Evolutionary conservation across 495 filamentous ascomycete genomes (phyloP).

Genomic region (Daldinia concentrica): DNA sequence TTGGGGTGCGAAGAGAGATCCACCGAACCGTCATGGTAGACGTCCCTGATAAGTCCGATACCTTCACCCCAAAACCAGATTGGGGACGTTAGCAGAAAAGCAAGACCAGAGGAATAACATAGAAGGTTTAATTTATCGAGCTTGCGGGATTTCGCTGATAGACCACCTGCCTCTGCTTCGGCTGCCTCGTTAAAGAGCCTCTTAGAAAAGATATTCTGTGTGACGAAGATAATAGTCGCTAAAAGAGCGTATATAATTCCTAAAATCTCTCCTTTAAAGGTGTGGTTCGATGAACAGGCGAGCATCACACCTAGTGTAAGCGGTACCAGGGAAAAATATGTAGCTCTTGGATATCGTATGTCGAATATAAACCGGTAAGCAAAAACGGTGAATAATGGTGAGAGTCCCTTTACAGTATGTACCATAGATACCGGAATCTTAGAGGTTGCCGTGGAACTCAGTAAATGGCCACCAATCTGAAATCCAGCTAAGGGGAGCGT

Average conservation of each 20-base stretch:
- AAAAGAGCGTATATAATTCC: slow-evolving; percentile 88
- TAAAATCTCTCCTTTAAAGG: slow-evolving; percentile 82
- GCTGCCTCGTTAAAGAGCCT: slow-evolving; percentile 97
- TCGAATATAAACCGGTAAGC: slow-evolving; percentile 90
- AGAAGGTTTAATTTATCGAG: slow-evolving; percentile 96
- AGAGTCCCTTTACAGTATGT: slow-evolving; percentile 99
- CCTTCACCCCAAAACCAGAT: slow-evolving; percentile 95
- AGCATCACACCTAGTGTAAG: slow-evolving; percentile 93
- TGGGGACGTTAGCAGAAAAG: slow-evolving; percentile 88
- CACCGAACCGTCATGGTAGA: slow-evolving; percentile 72
- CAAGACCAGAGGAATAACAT: slow-evolving; percentile 92
- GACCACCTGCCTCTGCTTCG: slow-evolving; percentile 75
- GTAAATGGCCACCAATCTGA: slow-evolving; percentile 91
- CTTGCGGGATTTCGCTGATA: slow-evolving; percentile 68
- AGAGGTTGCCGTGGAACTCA: slow-evolving; percentile 90
- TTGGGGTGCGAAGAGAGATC: slow-evolving; percentile 67
- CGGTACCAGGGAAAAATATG: slow-evolving; percentile 91
- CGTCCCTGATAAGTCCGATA: slow-evolving; percentile 75
- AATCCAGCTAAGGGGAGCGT: slow-evolving; percentile 92
- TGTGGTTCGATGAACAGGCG: slow-evolving; percentile 83
- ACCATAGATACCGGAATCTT: slow-evolving; percentile 96
- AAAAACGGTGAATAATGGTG: slow-evolving; percentile 92
- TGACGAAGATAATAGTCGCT: slow-evolving; percentile 93
- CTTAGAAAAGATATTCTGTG: slow-evolving; percentile 99
- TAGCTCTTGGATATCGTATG: slow-evolving; percentile 85